These are phyloP conservation scores for Galeopsis tetrahit DNA, from an alignment of 257 asterid genomes.

Conservation along the genomic window DNA sequence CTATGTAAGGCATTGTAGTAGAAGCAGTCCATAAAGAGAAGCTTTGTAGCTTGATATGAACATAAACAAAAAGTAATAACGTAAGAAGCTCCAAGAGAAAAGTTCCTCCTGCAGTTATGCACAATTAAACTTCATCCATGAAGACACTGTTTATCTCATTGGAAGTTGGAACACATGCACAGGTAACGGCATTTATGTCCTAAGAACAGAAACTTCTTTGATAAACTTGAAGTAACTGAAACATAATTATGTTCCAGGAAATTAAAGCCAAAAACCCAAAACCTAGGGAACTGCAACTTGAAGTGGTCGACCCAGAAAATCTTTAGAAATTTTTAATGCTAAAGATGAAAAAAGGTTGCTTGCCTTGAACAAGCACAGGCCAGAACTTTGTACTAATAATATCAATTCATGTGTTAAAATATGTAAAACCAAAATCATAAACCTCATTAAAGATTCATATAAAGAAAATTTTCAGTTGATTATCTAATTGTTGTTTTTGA, in stretches of 20 bases:
- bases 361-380: background rate
- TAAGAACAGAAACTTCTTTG: background rate
- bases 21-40: conserved; percentile 13
- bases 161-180: conserved; percentile 17
- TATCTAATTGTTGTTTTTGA: background rate
- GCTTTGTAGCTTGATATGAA: conserved; percentile 16
- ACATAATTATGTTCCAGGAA: background rate
- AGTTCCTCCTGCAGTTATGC: conserved; percentile 6
- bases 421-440: background rate
- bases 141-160: background rate
- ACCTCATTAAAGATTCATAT: background rate
- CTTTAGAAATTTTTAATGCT: background rate
- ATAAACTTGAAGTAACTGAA: background rate
- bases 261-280: background rate
- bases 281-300: conserved; percentile 7
- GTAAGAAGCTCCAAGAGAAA: conserved; percentile 13
- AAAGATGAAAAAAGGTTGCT: conserved; percentile 3
- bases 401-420: background rate
- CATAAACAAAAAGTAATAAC: conserved; percentile 19
- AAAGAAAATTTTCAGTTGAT: background rate
- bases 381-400: background rate
- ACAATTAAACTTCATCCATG: conserved; percentile 4
- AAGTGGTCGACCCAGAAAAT: conserved; percentile 17
- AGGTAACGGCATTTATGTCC: background rate
- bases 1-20: background rate